Evolutionary conservation across 1,139 yeast genomes (phyloP).

Genomic region (Candida glucosophila): DNA sequence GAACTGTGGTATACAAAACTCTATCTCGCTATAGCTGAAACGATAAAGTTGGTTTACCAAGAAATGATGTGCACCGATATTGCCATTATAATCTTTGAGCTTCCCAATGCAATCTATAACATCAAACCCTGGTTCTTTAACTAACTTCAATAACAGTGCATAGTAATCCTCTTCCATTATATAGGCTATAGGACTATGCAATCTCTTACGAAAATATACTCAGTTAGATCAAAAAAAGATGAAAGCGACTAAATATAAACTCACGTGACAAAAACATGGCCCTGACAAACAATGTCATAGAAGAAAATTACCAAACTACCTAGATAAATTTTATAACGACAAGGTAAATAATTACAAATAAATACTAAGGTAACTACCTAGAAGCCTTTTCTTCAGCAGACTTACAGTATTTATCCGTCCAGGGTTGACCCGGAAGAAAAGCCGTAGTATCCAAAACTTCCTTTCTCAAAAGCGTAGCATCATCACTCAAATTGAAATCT

Average conservation of each 20-base stretch:
- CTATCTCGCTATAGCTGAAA: conserved; percentile 61
- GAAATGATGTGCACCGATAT: conserved; percentile 72
- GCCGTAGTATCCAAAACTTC: conserved; percentile 61
- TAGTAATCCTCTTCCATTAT: conserved; percentile 4
- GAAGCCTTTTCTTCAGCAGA: conserved; percentile 45
- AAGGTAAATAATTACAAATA: too few relatives aligned
- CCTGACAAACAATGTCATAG: too few relatives aligned
- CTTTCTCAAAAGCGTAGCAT: conserved; percentile 43
- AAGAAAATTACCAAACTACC: too few relatives aligned
- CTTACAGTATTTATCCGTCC: conserved; percentile 52
- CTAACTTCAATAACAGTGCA: conserved; percentile 9
- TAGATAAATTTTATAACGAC: too few relatives aligned
- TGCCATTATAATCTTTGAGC: conserved; percentile 51
- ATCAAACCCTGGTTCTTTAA: conserved; percentile 53
- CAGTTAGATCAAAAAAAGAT: too few relatives aligned
- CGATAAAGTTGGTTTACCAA: conserved; percentile 57
- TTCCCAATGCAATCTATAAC: conserved; percentile 60
- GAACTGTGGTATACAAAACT: conserved; percentile 86
- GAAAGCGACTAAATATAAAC: too few relatives aligned
- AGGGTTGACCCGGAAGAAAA: conserved; percentile 67
- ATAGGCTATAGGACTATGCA: too few relatives aligned
- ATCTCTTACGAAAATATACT: too few relatives aligned
- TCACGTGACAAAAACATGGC: too few relatives aligned
- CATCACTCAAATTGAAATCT: conserved; percentile 30
- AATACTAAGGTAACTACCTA: too few relatives aligned